Base-by-base conservation (phyloP, 1,284 basidiomycete species). In the Trichosporon coremiiforme region DNA sequence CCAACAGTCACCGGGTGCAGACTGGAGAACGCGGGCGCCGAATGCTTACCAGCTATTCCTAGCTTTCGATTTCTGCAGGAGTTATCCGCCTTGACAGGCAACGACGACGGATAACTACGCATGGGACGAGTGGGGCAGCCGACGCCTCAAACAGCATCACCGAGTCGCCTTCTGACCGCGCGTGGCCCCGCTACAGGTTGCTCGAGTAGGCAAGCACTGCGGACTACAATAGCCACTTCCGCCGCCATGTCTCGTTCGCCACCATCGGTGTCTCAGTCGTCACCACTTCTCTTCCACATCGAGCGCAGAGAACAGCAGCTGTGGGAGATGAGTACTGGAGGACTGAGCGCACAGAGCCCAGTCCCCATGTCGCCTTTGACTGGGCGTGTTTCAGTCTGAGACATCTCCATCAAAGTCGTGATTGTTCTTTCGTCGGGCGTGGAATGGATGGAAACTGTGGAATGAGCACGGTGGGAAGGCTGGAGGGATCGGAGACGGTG, bases 261-360 rank as follows among this genome's bases (percentile, higher is more conserved):
- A 53, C 20, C 47, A 53, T 53, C 47, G 22, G 47, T 53, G 47
- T 53, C 47, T 53, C 47, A 53, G 6, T 20, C 47, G 47, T 22
- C 47, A 22, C 47, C 20, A 7, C 20, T 4, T n/a, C 47, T 22
- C 17, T 6, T 7, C 17, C 15, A 17, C 45, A 20, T 47, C 15
- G 45, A 47, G n/a, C 45, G 45, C 17, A 17, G 45, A 47, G 8
- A 3, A 47, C 4, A 17, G 45, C 15, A 9, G 38, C 8, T 2
- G 4, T 17, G 41, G 41, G 4, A 45, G 41, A 17, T 1, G 3
- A 2, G 41, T 4, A n/a, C 7, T 3, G 41, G 47, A 53, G 17
- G 47, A 22, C 17, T 45, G 41, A 20, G 47, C 47, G 47, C 47
- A 53, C 47, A 22, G 47, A 53, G 47, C 47, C 2, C 5, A 7